Percentiles rank a stretch among this genome's conserved stretches.
Conservation (phyloP, 2,329 filamentous ascomycete species). For the Nakataea oryzae region DNA sequence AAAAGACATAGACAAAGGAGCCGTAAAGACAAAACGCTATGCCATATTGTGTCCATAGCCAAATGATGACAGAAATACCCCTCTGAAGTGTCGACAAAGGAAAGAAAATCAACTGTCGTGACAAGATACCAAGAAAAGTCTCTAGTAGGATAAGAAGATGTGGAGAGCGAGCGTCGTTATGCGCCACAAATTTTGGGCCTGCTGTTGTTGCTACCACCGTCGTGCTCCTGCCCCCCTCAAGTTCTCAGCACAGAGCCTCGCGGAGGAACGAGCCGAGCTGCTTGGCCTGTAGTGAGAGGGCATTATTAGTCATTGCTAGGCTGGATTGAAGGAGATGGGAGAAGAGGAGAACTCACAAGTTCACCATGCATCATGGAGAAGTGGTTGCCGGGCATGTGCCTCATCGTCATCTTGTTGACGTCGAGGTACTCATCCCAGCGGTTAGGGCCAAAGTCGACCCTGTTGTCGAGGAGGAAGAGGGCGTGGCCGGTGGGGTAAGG, state of each 20-base stretch:
- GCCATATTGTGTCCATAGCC: background rate
- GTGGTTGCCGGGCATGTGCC: slow-evolving; percentile 62
- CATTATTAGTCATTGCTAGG: slow-evolving; percentile 8
- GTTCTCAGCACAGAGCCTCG: slow-evolving; percentile 18
- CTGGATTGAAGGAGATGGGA: background rate
- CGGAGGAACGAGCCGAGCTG: slow-evolving; percentile 22
- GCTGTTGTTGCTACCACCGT: background rate
- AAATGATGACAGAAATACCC: background rate
- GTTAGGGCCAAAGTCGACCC: slow-evolving; percentile 60
- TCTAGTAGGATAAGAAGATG: background rate
- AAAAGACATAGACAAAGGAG: background rate
- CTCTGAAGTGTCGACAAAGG: background rate
- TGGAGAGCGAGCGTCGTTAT: background rate
- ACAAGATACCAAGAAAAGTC: background rate
- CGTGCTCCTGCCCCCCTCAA: background rate
- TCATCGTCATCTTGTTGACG: slow-evolving; percentile 48
- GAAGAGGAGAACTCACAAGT: slow-evolving; percentile 17
- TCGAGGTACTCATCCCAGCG: slow-evolving; percentile 59
- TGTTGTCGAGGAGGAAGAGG: slow-evolving; percentile 63
- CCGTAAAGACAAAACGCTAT: background rate
- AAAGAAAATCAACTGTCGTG: background rate
- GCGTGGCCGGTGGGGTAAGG: slow-evolving; percentile 49
- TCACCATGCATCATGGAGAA: slow-evolving; percentile 67
- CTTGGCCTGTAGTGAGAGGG: slow-evolving; percentile 19
- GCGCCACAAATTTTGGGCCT: background rate